Percentiles rank a stretch among this genome's conserved stretches.
Conservation (phyloP, 306 rosid genomes). For the Astragalus glycyphyllos region DNA sequence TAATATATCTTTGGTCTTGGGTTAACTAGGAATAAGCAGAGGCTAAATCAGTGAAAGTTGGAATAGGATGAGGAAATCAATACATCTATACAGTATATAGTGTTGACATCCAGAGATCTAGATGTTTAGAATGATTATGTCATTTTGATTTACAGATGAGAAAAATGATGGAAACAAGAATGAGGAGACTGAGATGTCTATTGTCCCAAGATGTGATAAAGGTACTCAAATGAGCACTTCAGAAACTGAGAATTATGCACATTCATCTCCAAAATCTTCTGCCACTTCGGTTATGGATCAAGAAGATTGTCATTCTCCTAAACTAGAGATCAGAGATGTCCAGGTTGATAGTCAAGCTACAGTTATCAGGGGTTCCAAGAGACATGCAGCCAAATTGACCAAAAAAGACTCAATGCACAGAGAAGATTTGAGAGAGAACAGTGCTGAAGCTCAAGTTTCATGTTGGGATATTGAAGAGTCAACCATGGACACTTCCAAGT, state of each 20-base stretch:
- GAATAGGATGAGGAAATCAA: not conserved
- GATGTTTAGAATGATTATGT: slow-evolving; percentile 11
- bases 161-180: slow-evolving; percentile 45
- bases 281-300: slow-evolving; percentile 44
- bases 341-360: slow-evolving; percentile 73
- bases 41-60: not conserved
- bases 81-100: not conserved
- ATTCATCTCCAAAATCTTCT: slow-evolving; percentile 49
- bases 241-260: slow-evolving; percentile 48
- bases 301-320: slow-evolving; percentile 45
- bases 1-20: slow-evolving; percentile 24
- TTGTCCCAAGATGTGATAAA: slow-evolving; percentile 60
- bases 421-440: slow-evolving; percentile 45
- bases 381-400: slow-evolving; percentile 42
- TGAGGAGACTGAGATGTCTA: slow-evolving; percentile 42
- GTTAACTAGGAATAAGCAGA: not conserved
- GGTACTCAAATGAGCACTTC: slow-evolving; percentile 78
- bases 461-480: slow-evolving; percentile 62
- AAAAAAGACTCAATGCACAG: slow-evolving; percentile 38
- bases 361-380: slow-evolving; percentile 54
- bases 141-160: slow-evolving; percentile 53
- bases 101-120: slow-evolving; percentile 25
- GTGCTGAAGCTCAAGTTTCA: slow-evolving; percentile 49
- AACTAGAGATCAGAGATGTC: slow-evolving; percentile 79
- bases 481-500: slow-evolving; percentile 68